A percentile compares a stretch with the other conserved stretches of the same genome.
Evolutionary conservation across 2,329 filamentous ascomycete genomes (phyloP).

Genomic region (Claviceps sp.): DNA sequence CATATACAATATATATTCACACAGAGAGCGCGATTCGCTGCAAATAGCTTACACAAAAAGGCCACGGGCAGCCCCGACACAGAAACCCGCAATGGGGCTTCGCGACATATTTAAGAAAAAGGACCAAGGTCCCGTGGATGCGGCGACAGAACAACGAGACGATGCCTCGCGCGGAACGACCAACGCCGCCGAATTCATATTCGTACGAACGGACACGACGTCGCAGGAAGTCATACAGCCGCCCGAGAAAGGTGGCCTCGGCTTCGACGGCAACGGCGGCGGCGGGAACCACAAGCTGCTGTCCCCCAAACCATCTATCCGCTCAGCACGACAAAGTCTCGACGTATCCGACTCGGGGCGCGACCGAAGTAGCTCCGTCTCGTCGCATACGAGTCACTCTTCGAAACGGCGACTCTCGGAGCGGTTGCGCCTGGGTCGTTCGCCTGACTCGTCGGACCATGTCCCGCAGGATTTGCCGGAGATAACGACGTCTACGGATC

Average conservation of each 20-base stretch:
- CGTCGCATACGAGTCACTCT: conserved; percentile 26
- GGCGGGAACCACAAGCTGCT: conserved; percentile 18
- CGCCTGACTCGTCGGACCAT: conserved; percentile 51
- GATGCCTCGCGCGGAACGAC: conserved; percentile 22
- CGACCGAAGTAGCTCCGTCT: conserved; percentile 35
- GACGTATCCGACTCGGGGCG: conserved; percentile 32
- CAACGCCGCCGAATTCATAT: conserved; percentile 41
- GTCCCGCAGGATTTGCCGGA: conserved; percentile 71
- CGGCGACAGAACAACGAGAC: conserved; percentile 22
- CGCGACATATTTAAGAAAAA: conserved; percentile 42
- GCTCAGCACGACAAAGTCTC: conserved; percentile 26
- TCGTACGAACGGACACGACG: conserved; percentile 73
- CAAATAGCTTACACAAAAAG: neutral
- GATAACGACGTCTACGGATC: conserved; percentile 39
- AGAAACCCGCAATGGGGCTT: conserved; percentile 29
- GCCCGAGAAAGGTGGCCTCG: conserved; percentile 25
- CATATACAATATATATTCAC: no score
- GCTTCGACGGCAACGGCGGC: conserved; percentile 6
- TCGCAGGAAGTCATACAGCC: conserved; percentile 68
- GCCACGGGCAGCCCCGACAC: neutral
- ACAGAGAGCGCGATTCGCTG: no score
- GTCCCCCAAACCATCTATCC: conserved; percentile 15
- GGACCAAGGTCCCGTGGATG: conserved; percentile 24
- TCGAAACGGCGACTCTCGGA: conserved; percentile 47
- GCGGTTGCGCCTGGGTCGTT: conserved; percentile 52